Evolutionary conservation across 352 stramenopile genomes (phyloP).

Genomic region (Hyaloperonospora brassicae): DNA sequence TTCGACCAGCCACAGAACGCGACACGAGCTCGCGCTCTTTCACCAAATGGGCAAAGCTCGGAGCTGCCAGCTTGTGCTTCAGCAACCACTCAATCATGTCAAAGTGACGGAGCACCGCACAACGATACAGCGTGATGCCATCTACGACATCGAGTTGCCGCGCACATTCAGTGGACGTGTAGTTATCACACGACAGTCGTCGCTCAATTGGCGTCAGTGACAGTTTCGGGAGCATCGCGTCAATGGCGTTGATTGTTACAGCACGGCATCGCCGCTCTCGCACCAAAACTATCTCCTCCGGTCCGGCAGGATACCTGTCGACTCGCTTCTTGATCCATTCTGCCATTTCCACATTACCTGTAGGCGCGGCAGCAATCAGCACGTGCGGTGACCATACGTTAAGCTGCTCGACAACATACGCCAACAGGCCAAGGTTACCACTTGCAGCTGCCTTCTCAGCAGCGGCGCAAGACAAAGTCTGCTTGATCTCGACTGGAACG

Average conservation of each 20-base stretch:
- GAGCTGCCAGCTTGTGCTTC: conserved; percentile 7
- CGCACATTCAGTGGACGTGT: conserved; percentile 5
- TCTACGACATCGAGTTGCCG: conserved; percentile 21
- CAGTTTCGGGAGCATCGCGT: conserved; percentile 3
- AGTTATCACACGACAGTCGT: conserved; percentile 17
- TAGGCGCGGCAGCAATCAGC: conserved; percentile 19
- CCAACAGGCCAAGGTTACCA: conserved; percentile 19
- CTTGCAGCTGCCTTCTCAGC: conserved; percentile 29
- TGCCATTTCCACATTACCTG: conserved; percentile 27
- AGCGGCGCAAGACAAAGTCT: conserved; percentile 5
- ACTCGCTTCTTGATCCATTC: conserved; percentile 22
- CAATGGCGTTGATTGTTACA: conserved; percentile 17
- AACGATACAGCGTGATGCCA: conserved; percentile 20
- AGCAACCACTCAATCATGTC: conserved; percentile 32
- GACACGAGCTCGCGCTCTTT: conserved; percentile 25
- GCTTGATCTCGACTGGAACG: conserved; percentile 11
- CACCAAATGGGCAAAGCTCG: conserved; percentile 16
- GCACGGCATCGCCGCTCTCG: conserved; percentile 15
- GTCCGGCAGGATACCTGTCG: conserved; percentile 1
- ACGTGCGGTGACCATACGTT: conserved; percentile 26
- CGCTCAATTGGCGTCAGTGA: conserved; percentile 13
- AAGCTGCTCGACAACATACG: conserved; percentile 25
- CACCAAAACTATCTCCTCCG: conserved; percentile 3
- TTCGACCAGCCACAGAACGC: conserved; percentile 19
- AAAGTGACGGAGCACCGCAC: conserved; percentile 15